phyloP scores from a whole-genome alignment of 768 basidiomycete species.

The Lyophyllum atratum region DNA sequence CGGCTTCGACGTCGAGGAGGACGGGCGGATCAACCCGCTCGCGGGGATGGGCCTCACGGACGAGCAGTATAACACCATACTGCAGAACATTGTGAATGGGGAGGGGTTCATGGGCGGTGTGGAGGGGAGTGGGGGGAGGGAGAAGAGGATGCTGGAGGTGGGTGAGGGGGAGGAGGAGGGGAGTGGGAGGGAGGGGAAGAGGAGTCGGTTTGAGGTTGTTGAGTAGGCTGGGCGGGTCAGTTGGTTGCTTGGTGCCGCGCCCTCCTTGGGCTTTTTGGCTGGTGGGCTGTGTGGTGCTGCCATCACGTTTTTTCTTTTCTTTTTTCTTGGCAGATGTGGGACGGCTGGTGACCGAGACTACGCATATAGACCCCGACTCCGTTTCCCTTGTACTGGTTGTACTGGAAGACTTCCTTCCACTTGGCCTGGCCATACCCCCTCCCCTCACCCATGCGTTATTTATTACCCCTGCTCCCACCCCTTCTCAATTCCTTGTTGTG shows the following conservation, averaged over 20 bases:
- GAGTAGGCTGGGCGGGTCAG: constrained; percentile 33
- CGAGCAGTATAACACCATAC: constrained; percentile 81
- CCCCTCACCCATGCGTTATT: background rate
- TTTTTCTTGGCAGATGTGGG: no score
- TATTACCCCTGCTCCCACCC: background rate
- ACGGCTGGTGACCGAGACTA: no score
- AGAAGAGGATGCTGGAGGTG: constrained; percentile 23
- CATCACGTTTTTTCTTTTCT: no score
- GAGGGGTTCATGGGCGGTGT: constrained; percentile 55
- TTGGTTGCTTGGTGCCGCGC: background rate
- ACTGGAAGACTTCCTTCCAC: background rate
- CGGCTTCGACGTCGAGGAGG: constrained; percentile 40
- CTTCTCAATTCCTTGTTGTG: background rate
- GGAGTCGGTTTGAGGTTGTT: constrained; percentile 61
- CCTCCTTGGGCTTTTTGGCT: background rate
- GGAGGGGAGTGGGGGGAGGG: constrained; percentile 23
- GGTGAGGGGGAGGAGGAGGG: constrained; percentile 32
- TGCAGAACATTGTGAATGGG: constrained; percentile 70
- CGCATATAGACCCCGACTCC: no score
- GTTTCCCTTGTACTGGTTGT: no score
- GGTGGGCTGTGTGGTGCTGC: no score
- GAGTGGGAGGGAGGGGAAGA: constrained; percentile 50
- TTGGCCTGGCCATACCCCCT: background rate
- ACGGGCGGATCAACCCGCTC: constrained; percentile 76
- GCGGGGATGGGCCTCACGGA: constrained; percentile 87